phyloP scores from a whole-genome alignment of 75 land plant species.

The Isoetes taiwanensis region DNA sequence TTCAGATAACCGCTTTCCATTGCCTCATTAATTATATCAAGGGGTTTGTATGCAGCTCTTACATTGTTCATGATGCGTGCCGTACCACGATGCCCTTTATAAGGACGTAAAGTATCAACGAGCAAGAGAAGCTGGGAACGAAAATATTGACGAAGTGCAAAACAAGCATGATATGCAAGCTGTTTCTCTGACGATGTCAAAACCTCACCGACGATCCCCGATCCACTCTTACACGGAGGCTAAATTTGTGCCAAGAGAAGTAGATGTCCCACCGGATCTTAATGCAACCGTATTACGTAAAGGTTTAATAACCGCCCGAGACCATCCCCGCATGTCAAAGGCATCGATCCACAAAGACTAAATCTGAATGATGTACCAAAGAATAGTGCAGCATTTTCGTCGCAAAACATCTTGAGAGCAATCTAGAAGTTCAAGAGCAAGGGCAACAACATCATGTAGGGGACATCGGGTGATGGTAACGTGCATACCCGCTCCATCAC shows the following conservation, averaged over 20 bases:
- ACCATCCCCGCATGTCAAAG: slow-evolving; percentile 77
- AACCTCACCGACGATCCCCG: slow-evolving; percentile 63
- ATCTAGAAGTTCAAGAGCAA: slow-evolving; percentile 71
- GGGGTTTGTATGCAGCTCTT: slow-evolving; percentile 81
- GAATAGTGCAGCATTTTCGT: slow-evolving; percentile 78
- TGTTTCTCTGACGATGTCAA: slow-evolving; percentile 81
- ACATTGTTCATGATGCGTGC: slow-evolving; percentile 41
- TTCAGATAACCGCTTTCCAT: slow-evolving; percentile 64
- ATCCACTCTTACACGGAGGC: slow-evolving; percentile 39
- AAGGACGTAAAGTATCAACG: slow-evolving; percentile 86
- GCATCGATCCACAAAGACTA: slow-evolving; percentile 78
- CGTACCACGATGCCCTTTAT: slow-evolving; percentile 52
- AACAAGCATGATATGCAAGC: slow-evolving; percentile 94
- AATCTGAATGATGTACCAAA: slow-evolving; percentile 88
- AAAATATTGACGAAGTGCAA: slow-evolving; percentile 88
- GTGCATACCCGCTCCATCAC: slow-evolving; percentile 95
- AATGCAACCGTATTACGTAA: slow-evolving; percentile 62
- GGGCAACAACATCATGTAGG: slow-evolving; percentile 59
- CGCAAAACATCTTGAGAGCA: slow-evolving; percentile 89
- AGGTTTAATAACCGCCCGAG: slow-evolving; percentile 63
- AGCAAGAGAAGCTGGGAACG: slow-evolving; percentile 85
- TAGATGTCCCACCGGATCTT: slow-evolving; percentile 57
- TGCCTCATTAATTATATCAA: slow-evolving; percentile 92
- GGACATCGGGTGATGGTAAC: slow-evolving; percentile 64
- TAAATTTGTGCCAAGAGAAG: slow-evolving; percentile 2